phyloP scores from a whole-genome alignment of 192 early-diverging fungal species.

The Entomortierella parvispora region DNA sequence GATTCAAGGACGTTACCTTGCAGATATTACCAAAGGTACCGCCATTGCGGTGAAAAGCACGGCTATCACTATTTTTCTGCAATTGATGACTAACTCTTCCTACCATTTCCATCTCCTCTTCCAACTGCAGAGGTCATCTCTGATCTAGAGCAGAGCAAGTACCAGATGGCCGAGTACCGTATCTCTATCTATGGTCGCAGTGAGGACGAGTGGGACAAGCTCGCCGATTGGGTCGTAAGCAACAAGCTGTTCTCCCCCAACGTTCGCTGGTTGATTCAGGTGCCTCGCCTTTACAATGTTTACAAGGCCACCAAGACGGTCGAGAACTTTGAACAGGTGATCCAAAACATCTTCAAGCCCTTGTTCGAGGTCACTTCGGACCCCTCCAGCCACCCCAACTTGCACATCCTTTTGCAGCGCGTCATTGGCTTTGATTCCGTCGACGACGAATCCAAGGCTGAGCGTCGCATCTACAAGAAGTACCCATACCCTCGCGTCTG shows the following conservation, averaged over 20 bases:
- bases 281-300: slow-evolving; percentile 92
- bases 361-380: slow-evolving; percentile 93
- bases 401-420: slow-evolving; percentile 94
- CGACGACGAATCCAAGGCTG: slow-evolving; percentile 95
- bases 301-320: slow-evolving; percentile 79
- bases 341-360: slow-evolving; percentile 89
- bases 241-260: slow-evolving; percentile 93
- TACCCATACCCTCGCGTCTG: slow-evolving; percentile 79
- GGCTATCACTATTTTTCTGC: neutral
- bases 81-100: neutral
- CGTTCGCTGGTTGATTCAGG: slow-evolving; percentile 95
- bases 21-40: slow-evolving; percentile 89
- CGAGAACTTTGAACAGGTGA: slow-evolving; percentile 82
- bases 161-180: slow-evolving; percentile 96
- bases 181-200: slow-evolving; percentile 95
- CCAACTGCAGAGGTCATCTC: slow-evolving; percentile 77
- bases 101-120: neutral
- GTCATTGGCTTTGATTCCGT: slow-evolving; percentile 96
- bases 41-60: too few species aligned
- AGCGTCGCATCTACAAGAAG: slow-evolving; percentile 88
- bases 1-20: slow-evolving; percentile 89
- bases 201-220: slow-evolving; percentile 91
- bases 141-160: slow-evolving; percentile 95
- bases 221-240: slow-evolving; percentile 92
- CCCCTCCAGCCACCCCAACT: slow-evolving; percentile 85